phyloP scores from a whole-genome alignment of 2,329 filamentous ascomycete genomes.

The Aspergillus sp. region DNA sequence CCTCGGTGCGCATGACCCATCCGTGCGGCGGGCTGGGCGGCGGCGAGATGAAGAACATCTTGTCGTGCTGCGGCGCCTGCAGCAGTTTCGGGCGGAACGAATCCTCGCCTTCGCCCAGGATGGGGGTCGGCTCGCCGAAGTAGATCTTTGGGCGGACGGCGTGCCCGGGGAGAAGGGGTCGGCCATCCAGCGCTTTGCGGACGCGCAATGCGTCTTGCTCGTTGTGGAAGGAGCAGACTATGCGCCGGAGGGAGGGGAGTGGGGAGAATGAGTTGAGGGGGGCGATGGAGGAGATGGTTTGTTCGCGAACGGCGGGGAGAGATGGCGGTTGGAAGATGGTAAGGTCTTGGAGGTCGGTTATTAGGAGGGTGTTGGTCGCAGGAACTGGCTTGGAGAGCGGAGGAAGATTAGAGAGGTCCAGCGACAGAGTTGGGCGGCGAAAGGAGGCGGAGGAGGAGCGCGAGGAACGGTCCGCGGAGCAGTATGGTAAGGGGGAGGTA shows the following conservation, averaged over 20 bases:
- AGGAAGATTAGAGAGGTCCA: constrained; percentile 39
- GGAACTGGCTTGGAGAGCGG: constrained; percentile 37
- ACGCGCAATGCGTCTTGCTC: constrained; percentile 34
- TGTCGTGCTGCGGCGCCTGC: constrained; percentile 48
- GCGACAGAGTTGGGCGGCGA: constrained; percentile 32
- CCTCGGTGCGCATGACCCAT: constrained; percentile 55
- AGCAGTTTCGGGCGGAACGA: constrained; percentile 38
- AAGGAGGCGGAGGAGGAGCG: constrained; percentile 16
- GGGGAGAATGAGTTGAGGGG: constrained; percentile 44
- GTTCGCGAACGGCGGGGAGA: constrained; percentile 34
- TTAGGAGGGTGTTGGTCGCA: constrained; percentile 43
- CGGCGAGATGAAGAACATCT: constrained; percentile 58
- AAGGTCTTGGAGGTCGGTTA: constrained; percentile 40
- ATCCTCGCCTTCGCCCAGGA: constrained; percentile 24
- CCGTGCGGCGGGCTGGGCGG: constrained; percentile 56
- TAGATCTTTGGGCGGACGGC: constrained; percentile 36
- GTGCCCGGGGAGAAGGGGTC: constrained; percentile 20
- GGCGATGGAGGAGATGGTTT: constrained; percentile 33
- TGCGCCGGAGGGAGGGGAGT: constrained; percentile 41
- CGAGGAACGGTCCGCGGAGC: constrained; percentile 12
- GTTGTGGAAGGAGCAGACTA: constrained; percentile 41
- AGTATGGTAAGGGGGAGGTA: constrained; percentile 18
- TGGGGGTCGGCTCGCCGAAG: constrained; percentile 45
- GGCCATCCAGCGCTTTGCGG: constrained; percentile 35
- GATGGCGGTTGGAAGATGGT: constrained; percentile 38